Evolutionary conservation across 352 stramenopile genomes (phyloP).

Genomic region (Blastocystis sp.): DNA sequence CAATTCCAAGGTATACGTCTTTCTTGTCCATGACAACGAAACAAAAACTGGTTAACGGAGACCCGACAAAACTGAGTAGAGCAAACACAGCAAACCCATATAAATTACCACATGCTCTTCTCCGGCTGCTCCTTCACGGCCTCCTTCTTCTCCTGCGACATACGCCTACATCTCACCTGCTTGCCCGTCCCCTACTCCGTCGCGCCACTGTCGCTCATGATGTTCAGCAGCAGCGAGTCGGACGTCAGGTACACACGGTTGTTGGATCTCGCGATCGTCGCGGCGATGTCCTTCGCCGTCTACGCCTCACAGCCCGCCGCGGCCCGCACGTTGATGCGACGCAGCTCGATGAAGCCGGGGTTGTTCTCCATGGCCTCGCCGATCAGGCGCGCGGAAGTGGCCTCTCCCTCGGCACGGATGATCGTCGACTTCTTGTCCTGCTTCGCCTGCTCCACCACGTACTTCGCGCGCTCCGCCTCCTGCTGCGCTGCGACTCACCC

Average conservation of each 20-base stretch:
- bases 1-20: slow-evolving; percentile 32
- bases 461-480: slow-evolving; percentile 94
- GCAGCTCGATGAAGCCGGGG: slow-evolving; percentile 96
- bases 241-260: slow-evolving; percentile 88
- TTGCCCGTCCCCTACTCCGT: background rate
- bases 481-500: slow-evolving; percentile 85
- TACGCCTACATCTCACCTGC: background rate
- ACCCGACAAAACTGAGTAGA: background rate
- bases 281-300: slow-evolving; percentile 93
- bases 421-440: slow-evolving; percentile 99
- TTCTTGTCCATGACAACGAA: too few species aligned
- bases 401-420: slow-evolving; percentile 93
- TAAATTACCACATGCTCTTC: slow-evolving; percentile 34
- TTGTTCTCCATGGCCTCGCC: slow-evolving; percentile 97
- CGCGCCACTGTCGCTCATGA: slow-evolving; percentile 58
- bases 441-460: slow-evolving; percentile 93
- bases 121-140: background rate
- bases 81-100: slow-evolving; percentile 32
- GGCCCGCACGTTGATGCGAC: slow-evolving; percentile 86
- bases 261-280: slow-evolving; percentile 86
- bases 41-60: too few species aligned
- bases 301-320: background rate
- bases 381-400: slow-evolving; percentile 94
- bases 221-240: slow-evolving; percentile 59
- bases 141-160: background rate